A percentile compares a stretch with the other conserved stretches of the same genome.
Conservation (phyloP, 805 yeast genomes). For the Naumovozyma baii region DNA sequence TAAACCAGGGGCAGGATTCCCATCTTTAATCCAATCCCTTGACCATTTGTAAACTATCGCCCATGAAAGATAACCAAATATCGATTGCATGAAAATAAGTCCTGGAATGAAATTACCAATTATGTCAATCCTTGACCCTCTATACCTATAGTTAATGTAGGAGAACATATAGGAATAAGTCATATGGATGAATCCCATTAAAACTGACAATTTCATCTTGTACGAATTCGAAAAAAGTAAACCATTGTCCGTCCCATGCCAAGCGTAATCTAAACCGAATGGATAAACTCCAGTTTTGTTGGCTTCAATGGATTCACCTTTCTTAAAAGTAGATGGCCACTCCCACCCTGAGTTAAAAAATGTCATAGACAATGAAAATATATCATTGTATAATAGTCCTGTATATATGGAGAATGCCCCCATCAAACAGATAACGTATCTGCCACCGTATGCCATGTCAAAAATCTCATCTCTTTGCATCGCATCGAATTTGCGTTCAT, state of each 20-base stretch:
- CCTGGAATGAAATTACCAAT: conserved; percentile 94
- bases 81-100: conserved; percentile 87
- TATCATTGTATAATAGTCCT: conserved; percentile 86
- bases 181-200: conserved; percentile 95
- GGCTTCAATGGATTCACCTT: conserved; percentile 64
- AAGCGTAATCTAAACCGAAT: conserved; percentile 83
- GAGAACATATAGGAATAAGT: conserved; percentile 80
- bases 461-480: conserved; percentile 84
- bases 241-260: conserved; percentile 97
- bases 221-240: conserved; percentile 87
- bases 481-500: conserved; percentile 60
- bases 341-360: conserved; percentile 85
- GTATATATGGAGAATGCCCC: conserved; percentile 93
- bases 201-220: conserved; percentile 91
- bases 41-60: conserved; percentile 90
- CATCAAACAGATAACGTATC: conserved; percentile 86
- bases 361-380: conserved; percentile 85
- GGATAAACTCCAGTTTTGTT: conserved; percentile 59
- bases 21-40: conserved; percentile 77
- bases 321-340: conserved; percentile 71
- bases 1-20: conserved; percentile 80
- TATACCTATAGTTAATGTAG: conserved; percentile 64
- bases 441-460: conserved; percentile 91
- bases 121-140: conserved; percentile 66
- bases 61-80: conserved; percentile 83